A percentile compares a stretch with the other conserved stretches of the same genome.
phyloP scores from a whole-genome alignment of 805 yeast genomes.

The Metschnikowia lochheadii region DNA sequence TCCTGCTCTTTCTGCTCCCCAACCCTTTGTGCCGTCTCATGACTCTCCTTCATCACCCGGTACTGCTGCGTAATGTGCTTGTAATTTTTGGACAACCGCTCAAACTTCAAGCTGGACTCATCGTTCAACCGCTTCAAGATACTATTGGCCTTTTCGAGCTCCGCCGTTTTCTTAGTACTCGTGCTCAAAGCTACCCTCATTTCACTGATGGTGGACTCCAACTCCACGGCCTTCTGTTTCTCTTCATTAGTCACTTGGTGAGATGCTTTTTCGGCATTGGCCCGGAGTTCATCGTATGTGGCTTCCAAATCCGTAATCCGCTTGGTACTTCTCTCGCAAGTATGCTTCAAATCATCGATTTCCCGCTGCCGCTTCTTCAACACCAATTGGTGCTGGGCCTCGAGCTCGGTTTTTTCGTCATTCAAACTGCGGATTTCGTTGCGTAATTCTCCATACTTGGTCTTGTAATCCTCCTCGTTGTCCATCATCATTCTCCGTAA shows the following conservation, averaged over 20 bases:
- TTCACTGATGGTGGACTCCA: conserved; percentile 32
- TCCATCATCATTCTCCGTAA: conserved; percentile 68
- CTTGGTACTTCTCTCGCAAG: conserved; percentile 43
- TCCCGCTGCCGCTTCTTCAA: conserved; percentile 61
- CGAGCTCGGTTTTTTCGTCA: conserved; percentile 62
- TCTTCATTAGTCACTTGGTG: conserved; percentile 6
- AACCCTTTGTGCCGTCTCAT: conserved; percentile 1
- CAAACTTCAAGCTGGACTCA: conserved; percentile 63
- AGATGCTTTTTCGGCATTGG: conserved; percentile 20
- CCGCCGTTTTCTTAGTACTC: conserved; percentile 50
- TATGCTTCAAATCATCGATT: conserved; percentile 48
- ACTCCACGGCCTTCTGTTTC: conserved; percentile 17
- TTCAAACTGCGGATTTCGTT: conserved; percentile 45
- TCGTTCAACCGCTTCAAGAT: conserved; percentile 60
- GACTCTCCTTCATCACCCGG: conserved; percentile 37
- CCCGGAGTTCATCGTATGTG: conserved; percentile 24
- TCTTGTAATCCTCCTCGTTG: conserved; percentile 54
- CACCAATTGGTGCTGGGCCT: conserved; percentile 46
- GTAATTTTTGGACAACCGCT: conserved; percentile 66
- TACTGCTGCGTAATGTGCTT: conserved; percentile 59
- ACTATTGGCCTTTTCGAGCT: conserved; percentile 49
- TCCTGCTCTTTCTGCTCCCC: conserved; percentile 9
- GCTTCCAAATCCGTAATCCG: conserved; percentile 38
- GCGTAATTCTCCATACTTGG: conserved; percentile 51
- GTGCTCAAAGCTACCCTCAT: conserved; percentile 51